phyloP scores from a whole-genome alignment of 495 filamentous ascomycete genomes.

The Aspergillus conjunctus region DNA sequence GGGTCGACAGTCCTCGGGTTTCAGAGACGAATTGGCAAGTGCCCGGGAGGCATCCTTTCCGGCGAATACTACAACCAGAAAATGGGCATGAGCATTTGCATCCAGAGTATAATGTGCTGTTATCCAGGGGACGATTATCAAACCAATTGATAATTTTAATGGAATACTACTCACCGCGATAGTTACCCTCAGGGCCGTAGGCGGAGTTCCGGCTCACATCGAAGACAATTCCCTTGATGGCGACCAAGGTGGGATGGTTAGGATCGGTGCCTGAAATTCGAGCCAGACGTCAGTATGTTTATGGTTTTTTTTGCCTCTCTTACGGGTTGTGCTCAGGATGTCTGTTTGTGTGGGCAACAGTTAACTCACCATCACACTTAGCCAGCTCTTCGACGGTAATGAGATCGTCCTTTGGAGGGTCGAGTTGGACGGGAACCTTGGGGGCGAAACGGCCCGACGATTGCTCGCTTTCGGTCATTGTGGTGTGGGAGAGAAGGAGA shows the following conservation, averaged over 20 bases:
- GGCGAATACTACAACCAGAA: conserved; percentile 70
- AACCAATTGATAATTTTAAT: no score
- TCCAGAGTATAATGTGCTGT: no score
- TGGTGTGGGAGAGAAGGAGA: conserved; percentile 11
- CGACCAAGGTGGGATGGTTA: conserved; percentile 78
- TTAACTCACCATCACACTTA: conserved; percentile 72
- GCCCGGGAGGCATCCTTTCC: conserved; percentile 93
- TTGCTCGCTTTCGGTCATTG: conserved; percentile 37
- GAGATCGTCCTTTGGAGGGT: conserved; percentile 84
- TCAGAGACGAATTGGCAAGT: conserved; percentile 81
- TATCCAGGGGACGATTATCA: no score
- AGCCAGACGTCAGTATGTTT: background rate
- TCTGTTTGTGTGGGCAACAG: background rate
- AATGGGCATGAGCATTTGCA: no score
- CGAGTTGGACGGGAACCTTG: conserved; percentile 77
- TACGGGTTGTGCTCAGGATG: background rate
- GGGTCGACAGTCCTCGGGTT: conserved; percentile 77
- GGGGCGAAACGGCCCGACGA: conserved; percentile 73
- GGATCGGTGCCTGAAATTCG: conserved; percentile 54
- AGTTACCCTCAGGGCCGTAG: conserved; percentile 81
- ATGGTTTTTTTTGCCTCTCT: background rate
- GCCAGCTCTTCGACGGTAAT: conserved; percentile 75
- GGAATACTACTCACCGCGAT: conserved; percentile 65
- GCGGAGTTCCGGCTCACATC: conserved; percentile 86
- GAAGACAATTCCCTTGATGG: conserved; percentile 95